phyloP scores from a whole-genome alignment of 495 filamentous ascomycete genomes.

The Aspergillus ostianus region DNA sequence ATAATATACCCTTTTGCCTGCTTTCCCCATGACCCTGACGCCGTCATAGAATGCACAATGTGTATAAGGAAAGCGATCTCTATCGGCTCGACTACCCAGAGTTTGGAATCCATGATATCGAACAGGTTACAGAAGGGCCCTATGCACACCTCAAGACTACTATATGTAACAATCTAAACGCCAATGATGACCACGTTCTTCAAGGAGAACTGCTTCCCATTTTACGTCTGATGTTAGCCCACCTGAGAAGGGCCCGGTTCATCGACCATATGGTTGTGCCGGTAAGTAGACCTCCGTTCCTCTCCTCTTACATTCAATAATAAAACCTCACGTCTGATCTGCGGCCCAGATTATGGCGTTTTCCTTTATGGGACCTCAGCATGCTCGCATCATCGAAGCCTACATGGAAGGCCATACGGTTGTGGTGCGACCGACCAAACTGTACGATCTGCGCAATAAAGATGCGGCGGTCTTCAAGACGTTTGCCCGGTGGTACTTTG shows the following conservation, averaged over 20 bases:
- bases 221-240: constrained; percentile 11
- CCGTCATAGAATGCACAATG: background rate
- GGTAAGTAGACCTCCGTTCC: background rate
- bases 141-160: constrained; percentile 7
- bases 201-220: constrained; percentile 10
- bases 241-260: constrained; percentile 5
- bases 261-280: constrained; percentile 11
- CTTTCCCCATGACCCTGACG: background rate
- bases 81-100: background rate
- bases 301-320: background rate
- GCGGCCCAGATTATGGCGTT: constrained; percentile 4
- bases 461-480: constrained; percentile 5
- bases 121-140: constrained; percentile 1
- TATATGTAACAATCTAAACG: constrained; percentile 13
- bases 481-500: constrained; percentile 11
- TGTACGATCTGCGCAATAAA: constrained; percentile 13
- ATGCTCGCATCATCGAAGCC: constrained; percentile 13
- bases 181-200: constrained; percentile 8
- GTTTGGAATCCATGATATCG: background rate
- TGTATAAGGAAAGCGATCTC: constrained; percentile 1
- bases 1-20: background rate
- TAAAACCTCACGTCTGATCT: background rate
- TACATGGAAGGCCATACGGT: constrained; percentile 12
- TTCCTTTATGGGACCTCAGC: constrained; percentile 12
- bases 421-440: constrained; percentile 11